A percentile compares a stretch with the other conserved stretches of the same genome.
Evolutionary conservation across 2,329 filamentous ascomycete species (phyloP).

Genomic region (Paramyrothecium sp.): DNA sequence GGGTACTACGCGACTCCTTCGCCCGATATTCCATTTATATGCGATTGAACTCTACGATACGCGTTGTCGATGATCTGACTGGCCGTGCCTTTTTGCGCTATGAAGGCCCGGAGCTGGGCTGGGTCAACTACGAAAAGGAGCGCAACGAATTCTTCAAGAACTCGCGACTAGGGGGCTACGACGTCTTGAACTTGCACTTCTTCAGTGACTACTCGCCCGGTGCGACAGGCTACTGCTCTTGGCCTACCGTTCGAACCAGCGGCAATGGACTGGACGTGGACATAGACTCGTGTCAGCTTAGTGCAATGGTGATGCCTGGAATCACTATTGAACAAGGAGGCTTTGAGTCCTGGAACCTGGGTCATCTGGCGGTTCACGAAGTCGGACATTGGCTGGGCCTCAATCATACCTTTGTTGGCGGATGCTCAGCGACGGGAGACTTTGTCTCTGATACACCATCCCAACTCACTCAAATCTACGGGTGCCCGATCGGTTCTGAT

Average conservation of each 20-base stretch:
- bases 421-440: too few species aligned
- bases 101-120: constrained; percentile 16
- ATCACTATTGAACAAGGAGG: constrained; percentile 15
- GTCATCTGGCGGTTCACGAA: constrained; percentile 17
- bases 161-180: constrained; percentile 29
- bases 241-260: too few species aligned
- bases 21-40: constrained; percentile 19
- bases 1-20: constrained; percentile 14
- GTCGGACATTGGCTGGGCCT: too few species aligned
- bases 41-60: constrained; percentile 17
- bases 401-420: too few species aligned
- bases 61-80: constrained; percentile 17
- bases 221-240: not conserved
- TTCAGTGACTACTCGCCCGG: constrained; percentile 13
- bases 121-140: constrained; percentile 30
- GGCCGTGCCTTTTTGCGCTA: constrained; percentile 18
- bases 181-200: constrained; percentile 24
- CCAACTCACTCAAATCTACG: too few species aligned
- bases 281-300: constrained; percentile 32
- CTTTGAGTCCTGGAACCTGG: constrained; percentile 3
- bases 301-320: constrained; percentile 10
- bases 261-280: constrained; percentile 20
- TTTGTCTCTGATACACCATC: too few species aligned
- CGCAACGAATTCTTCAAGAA: constrained; percentile 29
- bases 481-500: too few species aligned